A percentile compares a stretch with the other conserved stretches of the same genome.
Conservation (phyloP, 257 asterid genomes). For the Misopates orontium region DNA sequence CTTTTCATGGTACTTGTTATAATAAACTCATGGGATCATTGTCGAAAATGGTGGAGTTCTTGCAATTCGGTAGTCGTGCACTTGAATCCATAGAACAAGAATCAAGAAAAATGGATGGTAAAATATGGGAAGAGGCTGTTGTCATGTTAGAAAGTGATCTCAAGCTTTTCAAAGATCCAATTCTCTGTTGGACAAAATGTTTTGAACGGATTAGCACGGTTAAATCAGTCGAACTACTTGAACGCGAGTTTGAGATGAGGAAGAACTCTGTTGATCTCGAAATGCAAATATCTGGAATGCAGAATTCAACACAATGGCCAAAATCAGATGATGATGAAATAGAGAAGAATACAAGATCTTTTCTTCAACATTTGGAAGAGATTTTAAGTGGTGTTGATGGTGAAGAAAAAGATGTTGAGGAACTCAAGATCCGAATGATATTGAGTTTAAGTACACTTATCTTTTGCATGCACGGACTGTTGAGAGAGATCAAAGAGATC, state of each 20-base stretch:
- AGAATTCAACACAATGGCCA: slow-evolving; percentile 23
- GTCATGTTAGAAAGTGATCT: slow-evolving; percentile 47
- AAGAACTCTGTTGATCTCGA: slow-evolving; percentile 53
- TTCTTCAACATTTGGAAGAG: slow-evolving; percentile 46
- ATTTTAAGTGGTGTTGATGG: slow-evolving; percentile 29
- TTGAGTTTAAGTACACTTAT: slow-evolving; percentile 18
- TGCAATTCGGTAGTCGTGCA: slow-evolving; percentile 51
- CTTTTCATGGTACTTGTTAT: slow-evolving; percentile 59
- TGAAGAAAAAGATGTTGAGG: slow-evolving; percentile 28
- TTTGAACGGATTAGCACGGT: slow-evolving; percentile 55
- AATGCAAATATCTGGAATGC: slow-evolving; percentile 57
- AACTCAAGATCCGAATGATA: slow-evolving; percentile 35
- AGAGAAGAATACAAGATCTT: slow-evolving; percentile 32
- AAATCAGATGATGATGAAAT: slow-evolving; percentile 34
- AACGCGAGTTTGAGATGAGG: slow-evolving; percentile 52
- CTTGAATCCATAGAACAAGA: slow-evolving; percentile 51
- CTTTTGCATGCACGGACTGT: too few relatives aligned
- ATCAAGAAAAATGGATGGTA: slow-evolving; percentile 32
- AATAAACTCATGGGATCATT: slow-evolving; percentile 51
- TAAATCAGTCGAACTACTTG: slow-evolving; percentile 44
- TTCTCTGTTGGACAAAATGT: slow-evolving; percentile 48
- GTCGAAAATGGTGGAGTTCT: slow-evolving; percentile 54
- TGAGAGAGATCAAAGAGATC: too few relatives aligned
- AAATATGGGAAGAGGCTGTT: slow-evolving; percentile 38
- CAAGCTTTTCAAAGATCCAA: slow-evolving; percentile 40